Conservation (phyloP, 2,329 filamentous ascomycete species). For the Hortaea werneckii region DNA sequence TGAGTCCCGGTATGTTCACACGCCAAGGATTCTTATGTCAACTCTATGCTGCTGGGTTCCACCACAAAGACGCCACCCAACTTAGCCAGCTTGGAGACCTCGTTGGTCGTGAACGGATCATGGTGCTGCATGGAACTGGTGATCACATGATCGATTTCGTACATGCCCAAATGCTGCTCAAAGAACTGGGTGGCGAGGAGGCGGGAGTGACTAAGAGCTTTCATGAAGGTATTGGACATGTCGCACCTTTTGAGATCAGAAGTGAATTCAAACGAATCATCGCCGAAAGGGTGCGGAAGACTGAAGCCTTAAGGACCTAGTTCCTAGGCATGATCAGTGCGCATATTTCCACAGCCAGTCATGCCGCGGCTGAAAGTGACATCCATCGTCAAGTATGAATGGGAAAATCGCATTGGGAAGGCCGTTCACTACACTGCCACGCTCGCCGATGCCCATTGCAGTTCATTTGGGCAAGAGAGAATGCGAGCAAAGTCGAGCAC, state of each 20-base stretch:
- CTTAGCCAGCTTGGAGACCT: conserved; percentile 54
- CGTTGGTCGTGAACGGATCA: conserved; percentile 63
- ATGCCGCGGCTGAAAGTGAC: too few species aligned
- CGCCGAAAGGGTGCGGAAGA: conserved; percentile 47
- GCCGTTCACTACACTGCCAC: too few species aligned
- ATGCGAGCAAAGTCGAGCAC: too few species aligned
- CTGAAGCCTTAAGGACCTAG: conserved; percentile 20
- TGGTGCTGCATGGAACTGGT: conserved; percentile 63
- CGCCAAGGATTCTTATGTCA: conserved; percentile 64
- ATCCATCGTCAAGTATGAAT: too few species aligned
- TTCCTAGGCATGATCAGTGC: too few species aligned
- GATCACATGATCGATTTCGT: conserved; percentile 70
- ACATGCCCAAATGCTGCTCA: conserved; percentile 59
- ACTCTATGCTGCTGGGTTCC: conserved; percentile 67
- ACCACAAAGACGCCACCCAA: conserved; percentile 61
- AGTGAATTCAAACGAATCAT: conserved; percentile 58
- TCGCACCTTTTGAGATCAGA: conserved; percentile 60
- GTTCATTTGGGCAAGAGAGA: too few species aligned
- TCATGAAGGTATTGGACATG: conserved; percentile 66
- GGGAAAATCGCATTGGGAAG: too few species aligned
- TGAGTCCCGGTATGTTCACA: conserved; percentile 50
- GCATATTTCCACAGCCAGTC: too few species aligned
- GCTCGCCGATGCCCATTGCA: too few species aligned
- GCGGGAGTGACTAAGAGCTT: conserved; percentile 46
- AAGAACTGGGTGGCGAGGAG: conserved; percentile 51